These are phyloP conservation scores for Flaveria robusta DNA, from an alignment of 129 eudicot species.

Conservation along the genomic window DNA sequence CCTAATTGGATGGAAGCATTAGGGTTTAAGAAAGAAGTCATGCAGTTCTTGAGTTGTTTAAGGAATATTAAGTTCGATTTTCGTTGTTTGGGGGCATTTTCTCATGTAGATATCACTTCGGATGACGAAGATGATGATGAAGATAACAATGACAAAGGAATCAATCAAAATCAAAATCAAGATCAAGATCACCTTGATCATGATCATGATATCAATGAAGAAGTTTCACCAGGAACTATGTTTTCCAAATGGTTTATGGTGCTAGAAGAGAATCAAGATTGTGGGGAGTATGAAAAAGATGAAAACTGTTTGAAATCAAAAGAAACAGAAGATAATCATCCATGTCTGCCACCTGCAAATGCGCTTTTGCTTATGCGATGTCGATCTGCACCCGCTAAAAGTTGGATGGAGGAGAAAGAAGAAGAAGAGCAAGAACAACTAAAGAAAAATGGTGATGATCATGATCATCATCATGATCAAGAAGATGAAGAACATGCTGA, in stretches of 20 bases:
- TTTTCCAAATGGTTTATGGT: conserved; percentile 97
- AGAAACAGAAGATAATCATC: conserved; percentile 11
- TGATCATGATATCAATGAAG: conserved; percentile 28
- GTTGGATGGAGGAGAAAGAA: conserved; percentile 71
- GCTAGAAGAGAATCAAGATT: conserved; percentile 56
- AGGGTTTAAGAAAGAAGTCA: conserved; percentile 81
- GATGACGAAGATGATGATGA: conserved; percentile 70
- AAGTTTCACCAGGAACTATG: conserved; percentile 46
- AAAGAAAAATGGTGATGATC: neutral
- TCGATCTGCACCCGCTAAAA: conserved; percentile 93
- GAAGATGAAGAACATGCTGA: conserved; percentile 33
- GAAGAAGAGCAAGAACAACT: conserved; percentile 28
- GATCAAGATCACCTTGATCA: conserved; percentile 15
- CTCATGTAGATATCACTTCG: conserved; percentile 46
- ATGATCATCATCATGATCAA: conserved; percentile 11
- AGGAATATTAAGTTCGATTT: conserved; percentile 67
- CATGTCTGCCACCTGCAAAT: conserved; percentile 64
- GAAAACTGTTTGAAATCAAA: conserved; percentile 15
- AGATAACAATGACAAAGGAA: conserved; percentile 40
- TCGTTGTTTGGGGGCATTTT: conserved; percentile 69
- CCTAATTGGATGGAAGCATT: conserved; percentile 60
- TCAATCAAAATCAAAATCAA: conserved; percentile 8
- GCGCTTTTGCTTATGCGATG: conserved; percentile 88
- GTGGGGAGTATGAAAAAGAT: conserved; percentile 13
- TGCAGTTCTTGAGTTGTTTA: conserved; percentile 76